Evolutionary conservation across 2,329 filamentous ascomycete species (phyloP).

Genomic region (Aureobasidium vineae): DNA sequence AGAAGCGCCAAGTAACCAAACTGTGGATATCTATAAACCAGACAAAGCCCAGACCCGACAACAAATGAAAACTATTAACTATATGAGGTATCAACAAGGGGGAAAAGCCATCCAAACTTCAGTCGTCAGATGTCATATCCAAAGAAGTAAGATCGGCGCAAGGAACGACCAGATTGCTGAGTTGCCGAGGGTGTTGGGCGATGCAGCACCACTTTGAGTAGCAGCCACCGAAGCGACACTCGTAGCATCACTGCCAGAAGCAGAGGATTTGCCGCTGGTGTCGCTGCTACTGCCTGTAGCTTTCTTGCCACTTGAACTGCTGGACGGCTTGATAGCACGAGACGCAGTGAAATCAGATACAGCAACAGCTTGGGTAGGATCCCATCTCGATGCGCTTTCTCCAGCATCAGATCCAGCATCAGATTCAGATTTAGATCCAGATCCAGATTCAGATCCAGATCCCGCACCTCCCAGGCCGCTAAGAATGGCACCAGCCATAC

Average conservation of each 20-base stretch:
- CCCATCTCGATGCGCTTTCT: constrained; percentile 4
- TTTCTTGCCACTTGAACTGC: not conserved
- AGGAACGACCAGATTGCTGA: not conserved
- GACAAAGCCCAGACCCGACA: not conserved
- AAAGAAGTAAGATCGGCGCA: not conserved
- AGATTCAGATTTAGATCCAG: not conserved
- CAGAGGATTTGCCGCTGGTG: not conserved
- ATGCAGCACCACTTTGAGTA: constrained; percentile 1
- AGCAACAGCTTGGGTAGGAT: constrained; percentile 5
- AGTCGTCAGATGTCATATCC: not conserved
- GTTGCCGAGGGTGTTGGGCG: not conserved
- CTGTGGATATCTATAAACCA: not conserved
- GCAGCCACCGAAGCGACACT: not conserved
- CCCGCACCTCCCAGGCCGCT: constrained; percentile 4
- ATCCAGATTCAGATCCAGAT: not conserved
- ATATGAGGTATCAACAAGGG: not conserved
- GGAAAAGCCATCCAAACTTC: not conserved
- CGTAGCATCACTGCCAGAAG: not conserved
- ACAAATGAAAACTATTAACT: not conserved
- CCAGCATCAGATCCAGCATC: not conserved
- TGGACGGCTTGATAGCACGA: not conserved
- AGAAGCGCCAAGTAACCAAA: not conserved
- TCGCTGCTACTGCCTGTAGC: not conserved
- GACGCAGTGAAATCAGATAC: not conserved
- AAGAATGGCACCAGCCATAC: constrained; percentile 1